phyloP scores from a whole-genome alignment of 768 basidiomycete genomes.

The Tricholoma hemisulphureum region DNA sequence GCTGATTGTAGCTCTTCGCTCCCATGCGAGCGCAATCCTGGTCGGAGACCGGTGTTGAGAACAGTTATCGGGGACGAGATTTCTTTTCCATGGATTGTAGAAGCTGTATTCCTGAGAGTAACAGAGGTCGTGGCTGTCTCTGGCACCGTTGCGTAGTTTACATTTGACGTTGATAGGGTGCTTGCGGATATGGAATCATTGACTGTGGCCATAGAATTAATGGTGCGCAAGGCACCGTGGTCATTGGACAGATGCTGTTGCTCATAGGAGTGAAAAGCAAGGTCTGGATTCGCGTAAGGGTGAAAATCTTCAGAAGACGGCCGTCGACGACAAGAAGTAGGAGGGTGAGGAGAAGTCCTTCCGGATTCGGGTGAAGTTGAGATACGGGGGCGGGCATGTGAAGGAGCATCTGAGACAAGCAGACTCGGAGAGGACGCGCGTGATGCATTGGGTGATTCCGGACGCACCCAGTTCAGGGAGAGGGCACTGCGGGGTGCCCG shows the following conservation, averaged over 20 bases:
- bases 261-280: constrained; percentile 43
- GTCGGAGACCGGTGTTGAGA: constrained; percentile 27
- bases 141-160: constrained; percentile 36
- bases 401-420: constrained; percentile 25
- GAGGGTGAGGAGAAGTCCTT: constrained; percentile 6
- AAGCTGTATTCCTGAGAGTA: constrained; percentile 26
- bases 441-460: constrained; percentile 31
- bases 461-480: constrained; percentile 39
- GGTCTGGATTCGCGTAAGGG: constrained; percentile 81
- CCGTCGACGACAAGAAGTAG: constrained; percentile 10
- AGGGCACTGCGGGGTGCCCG: constrained; percentile 40
- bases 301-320: constrained; percentile 44
- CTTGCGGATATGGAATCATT: constrained; percentile 38
- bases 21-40: constrained; percentile 15
- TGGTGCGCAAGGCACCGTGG: constrained; percentile 36
- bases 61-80: constrained; percentile 58
- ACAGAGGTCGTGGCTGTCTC: constrained; percentile 22
- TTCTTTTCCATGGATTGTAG: constrained; percentile 46
- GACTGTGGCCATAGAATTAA: constrained; percentile 53
- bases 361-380: neutral
- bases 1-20: constrained; percentile 29
- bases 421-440: constrained; percentile 26
- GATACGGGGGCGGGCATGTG: constrained; percentile 21
- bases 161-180: constrained; percentile 31
- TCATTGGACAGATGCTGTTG: constrained; percentile 27